phyloP scores from a whole-genome alignment of 129 eudicot genomes.

The Arctium lappa region DNA sequence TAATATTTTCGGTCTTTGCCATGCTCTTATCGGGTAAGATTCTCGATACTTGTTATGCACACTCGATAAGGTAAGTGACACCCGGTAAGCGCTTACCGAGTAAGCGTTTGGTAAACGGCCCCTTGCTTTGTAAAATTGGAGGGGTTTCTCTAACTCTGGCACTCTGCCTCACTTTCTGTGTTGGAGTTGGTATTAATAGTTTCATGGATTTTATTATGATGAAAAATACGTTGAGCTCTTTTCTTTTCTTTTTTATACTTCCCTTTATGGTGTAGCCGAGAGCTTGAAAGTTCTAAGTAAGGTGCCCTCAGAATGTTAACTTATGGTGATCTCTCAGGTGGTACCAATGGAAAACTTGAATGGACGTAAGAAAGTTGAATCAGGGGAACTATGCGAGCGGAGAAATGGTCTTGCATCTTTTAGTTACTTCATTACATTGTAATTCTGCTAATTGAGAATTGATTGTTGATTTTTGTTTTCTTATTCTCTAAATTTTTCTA shows the following conservation, averaged over 20 bases:
- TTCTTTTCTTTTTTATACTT: neutral
- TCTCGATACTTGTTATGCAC: no score
- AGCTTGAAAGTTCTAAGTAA: neutral
- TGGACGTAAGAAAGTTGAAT: slow-evolving; percentile 95
- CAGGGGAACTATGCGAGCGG: slow-evolving; percentile 96
- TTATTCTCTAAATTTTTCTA: slow-evolving; percentile 34
- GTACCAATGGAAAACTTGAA: slow-evolving; percentile 90
- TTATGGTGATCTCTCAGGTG: slow-evolving; percentile 39
- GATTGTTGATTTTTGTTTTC: neutral
- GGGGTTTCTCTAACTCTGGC: neutral
- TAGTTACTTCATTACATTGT: neutral
- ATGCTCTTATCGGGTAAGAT: no score
- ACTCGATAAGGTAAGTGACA: no score
- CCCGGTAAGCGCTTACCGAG: no score
- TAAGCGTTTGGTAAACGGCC: no score
- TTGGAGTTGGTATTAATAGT: neutral
- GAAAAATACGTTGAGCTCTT: neutral
- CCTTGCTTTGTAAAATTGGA: neutral
- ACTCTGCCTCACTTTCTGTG: neutral
- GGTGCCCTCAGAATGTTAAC: neutral
- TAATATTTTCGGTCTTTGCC: no score
- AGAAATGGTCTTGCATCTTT: slow-evolving; percentile 65
- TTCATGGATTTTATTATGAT: neutral
- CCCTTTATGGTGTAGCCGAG: neutral
- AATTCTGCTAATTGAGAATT: neutral